phyloP scores from a whole-genome alignment of 2,329 filamentous ascomycete genomes.

The Phyllosticta citrichinensis region DNA sequence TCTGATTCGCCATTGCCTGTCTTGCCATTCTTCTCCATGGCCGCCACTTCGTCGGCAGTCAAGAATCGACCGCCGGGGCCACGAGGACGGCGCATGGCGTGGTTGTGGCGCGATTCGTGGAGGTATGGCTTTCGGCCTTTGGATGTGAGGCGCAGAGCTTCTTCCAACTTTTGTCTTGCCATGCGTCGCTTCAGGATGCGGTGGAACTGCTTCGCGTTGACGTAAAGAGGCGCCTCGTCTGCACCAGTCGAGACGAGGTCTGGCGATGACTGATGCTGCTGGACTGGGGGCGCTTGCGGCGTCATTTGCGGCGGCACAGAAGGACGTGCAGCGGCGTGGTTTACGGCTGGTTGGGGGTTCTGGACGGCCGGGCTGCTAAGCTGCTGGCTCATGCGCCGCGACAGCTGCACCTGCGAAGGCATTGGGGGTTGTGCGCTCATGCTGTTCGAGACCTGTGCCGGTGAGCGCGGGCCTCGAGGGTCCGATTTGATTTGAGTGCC shows the following conservation, averaged over 20 bases:
- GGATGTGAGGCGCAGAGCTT: constrained; percentile 79
- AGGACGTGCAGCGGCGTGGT: constrained; percentile 46
- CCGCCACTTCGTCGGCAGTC: constrained; percentile 89
- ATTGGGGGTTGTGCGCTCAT: constrained; percentile 34
- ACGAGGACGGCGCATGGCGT: constrained; percentile 90
- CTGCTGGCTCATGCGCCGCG: constrained; percentile 32
- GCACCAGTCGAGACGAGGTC: constrained; percentile 63
- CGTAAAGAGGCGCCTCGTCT: constrained; percentile 91
- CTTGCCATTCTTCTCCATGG: constrained; percentile 62
- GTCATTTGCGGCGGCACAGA: constrained; percentile 40
- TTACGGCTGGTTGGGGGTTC: constrained; percentile 67
- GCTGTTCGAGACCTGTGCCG: constrained; percentile 55
- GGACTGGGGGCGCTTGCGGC: constrained; percentile 49
- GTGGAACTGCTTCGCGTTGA: constrained; percentile 98
- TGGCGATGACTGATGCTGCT: constrained; percentile 65
- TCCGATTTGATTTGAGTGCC: constrained; percentile 55
- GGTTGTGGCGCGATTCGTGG: constrained; percentile 94
- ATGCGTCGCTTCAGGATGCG: constrained; percentile 90
- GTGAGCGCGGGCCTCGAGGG: constrained; percentile 65
- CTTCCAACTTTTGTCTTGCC: constrained; percentile 85
- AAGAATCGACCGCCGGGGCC: constrained; percentile 92
- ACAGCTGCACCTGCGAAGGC: constrained; percentile 29
- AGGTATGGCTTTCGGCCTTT: constrained; percentile 96
- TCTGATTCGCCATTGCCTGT: constrained; percentile 20
- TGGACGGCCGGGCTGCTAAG: constrained; percentile 43